Base-by-base conservation (phyloP, 306 rosid species). In the Quillaja saponaria region DNA sequence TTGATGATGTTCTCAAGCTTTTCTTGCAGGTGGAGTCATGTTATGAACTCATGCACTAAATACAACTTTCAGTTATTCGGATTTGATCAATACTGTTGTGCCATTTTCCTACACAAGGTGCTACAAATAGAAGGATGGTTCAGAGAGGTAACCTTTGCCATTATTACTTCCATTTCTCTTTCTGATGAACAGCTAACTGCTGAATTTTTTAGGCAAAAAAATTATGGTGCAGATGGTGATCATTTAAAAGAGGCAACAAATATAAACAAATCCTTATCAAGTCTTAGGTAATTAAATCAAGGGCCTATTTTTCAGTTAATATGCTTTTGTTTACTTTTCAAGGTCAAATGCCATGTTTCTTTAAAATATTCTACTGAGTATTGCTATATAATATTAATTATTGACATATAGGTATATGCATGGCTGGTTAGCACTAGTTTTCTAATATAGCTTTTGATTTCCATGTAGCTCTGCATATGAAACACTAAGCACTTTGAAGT, bases 161-260 rank as follows among this genome's bases (percentile, higher is more conserved):
- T 48, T 53, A 44, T 8, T 13, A 13, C 48, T 49, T 9, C 35
- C 55, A 21, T 69, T 48, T 41, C 37, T 54, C 71, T 71, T 34
- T 50, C 40, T 37, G 34, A 69, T 55, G 54, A 60, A 52, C 28
- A 15, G 21, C 52, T 74, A 61, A 69, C 79, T 61, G 71, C 71
- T 19, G 71, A 49, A 51, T 73, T 15, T 55, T 79, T 57, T 61
- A 92, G 98, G 95, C 98, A 88, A 78, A 92, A 92, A 85, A 85
- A 90, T 82, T 92, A 96, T 31, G 96, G 95, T 35, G 95, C 98
- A 62, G 98, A 88, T 58, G 95, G 94, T 42, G 96, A 86, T 64
- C 94, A 95, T 71, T 72, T 92, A 77, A 92, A 84, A 81, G 98
- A 92, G 77, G 98, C 98, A 68, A 95, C 89, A 61, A 92, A 88